Evolutionary conservation across 768 basidiomycete genomes (phyloP).

Genomic region (Hemileccinum impolitum): DNA sequence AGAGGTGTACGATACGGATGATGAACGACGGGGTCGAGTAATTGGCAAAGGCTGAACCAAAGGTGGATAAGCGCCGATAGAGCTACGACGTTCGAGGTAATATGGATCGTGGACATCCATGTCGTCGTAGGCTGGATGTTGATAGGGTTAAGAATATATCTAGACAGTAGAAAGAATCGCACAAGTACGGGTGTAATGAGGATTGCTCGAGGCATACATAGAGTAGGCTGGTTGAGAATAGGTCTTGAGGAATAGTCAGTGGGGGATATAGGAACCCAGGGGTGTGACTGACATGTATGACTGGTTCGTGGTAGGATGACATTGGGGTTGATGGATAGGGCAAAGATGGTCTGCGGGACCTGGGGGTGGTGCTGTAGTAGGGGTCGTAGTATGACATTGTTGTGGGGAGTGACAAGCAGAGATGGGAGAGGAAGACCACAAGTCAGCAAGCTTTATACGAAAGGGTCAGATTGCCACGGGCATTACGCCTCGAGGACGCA

Average conservation of each 20-base stretch:
- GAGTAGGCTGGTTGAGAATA: slow-evolving; percentile 49
- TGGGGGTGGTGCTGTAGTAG: slow-evolving; percentile 29
- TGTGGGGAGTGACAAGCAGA: slow-evolving; percentile 10
- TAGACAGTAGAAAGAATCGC: slow-evolving; percentile 11
- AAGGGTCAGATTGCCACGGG: slow-evolving; percentile 9
- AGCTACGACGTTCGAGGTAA: slow-evolving; percentile 34
- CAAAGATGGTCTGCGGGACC: slow-evolving; percentile 33
- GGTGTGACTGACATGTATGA: slow-evolving; percentile 37
- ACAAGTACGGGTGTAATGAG: slow-evolving; percentile 43
- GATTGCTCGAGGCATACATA: slow-evolving; percentile 43
- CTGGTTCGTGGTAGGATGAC: slow-evolving; percentile 42
- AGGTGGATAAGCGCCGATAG: slow-evolving; percentile 21
- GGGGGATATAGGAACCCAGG: background rate
- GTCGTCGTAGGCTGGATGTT: slow-evolving; percentile 52
- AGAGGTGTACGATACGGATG: slow-evolving; percentile 39
- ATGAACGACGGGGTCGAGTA: slow-evolving; percentile 34
- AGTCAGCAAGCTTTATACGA: slow-evolving; percentile 23
- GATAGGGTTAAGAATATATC: background rate
- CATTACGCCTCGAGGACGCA: slow-evolving; percentile 29
- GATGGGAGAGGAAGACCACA: slow-evolving; percentile 3
- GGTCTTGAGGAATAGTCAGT: slow-evolving; percentile 14
- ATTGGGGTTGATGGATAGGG: slow-evolving; percentile 33
- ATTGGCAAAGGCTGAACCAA: slow-evolving; percentile 19
- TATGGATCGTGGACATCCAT: slow-evolving; percentile 47
- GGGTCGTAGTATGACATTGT: slow-evolving; percentile 46